Evolutionary conservation across 129 eudicot species (phyloP), one percentile per base, ranked within the genome.

Genomic region (Centaurea solstitialis): DNA sequence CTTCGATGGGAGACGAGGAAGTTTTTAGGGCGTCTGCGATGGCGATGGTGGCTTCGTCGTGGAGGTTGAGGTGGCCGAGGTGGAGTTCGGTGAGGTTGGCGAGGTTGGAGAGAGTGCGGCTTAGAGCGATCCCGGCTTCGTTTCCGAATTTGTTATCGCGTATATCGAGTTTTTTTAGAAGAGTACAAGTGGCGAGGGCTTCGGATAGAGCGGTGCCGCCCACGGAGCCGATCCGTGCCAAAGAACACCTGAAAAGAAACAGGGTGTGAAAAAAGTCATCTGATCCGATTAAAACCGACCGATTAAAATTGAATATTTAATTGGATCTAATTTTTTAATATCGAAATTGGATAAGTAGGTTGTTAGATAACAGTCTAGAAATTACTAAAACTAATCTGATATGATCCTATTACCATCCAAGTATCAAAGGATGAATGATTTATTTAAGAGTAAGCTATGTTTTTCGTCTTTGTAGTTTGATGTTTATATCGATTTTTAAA

Each of bases 141-240:
- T 80, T 70, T 18, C 98, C 97, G 75, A 93, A 93, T 84, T 83
- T 86, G 90, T 93, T 93, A 82, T 93, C 98, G 9, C 89, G 87
- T 72, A 93, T 73, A 84, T 93, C 97, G 43, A 93, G 90, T 72
- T 89, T 93, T 86, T 80, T 91, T 76, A 93, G 68, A 76, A 84
- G 83, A 47, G 61, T 35, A 78, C 92, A 89, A 0, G 30, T 35
- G 10, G 70, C 83, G 45, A 91, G 91, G n/a, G 98, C 90, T 82
- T 91, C 92, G 1, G 94, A 81, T 75, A 93, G 76, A 24, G 88
- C 88, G 75, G 81, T 28, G 2, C 98, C 98, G 2, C 98, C 98
- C 39, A 47, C 88, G 1, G 94, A 85, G 45, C 85, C 97, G 17
- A 93, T 86, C 64, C 98, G 74, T 61, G 98, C 74, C 6, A 94